These are phyloP conservation scores for Geranomyces variabilis DNA, from an alignment of 192 early-diverging fungal species.

Conservation along the genomic window DNA sequence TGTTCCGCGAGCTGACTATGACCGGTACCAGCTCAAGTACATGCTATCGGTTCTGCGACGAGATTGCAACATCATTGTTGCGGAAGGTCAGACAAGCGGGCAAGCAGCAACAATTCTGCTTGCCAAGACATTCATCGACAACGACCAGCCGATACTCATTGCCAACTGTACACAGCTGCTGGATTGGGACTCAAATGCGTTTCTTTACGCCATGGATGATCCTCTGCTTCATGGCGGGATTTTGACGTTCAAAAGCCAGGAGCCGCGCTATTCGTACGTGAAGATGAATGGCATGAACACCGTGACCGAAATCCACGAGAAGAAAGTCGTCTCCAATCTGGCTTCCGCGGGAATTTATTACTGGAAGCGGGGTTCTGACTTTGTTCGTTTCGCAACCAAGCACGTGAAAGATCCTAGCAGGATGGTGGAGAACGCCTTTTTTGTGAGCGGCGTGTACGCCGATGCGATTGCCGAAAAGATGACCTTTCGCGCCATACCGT, in stretches of 20 bases:
- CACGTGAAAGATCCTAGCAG: not conserved
- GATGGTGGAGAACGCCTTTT: not conserved
- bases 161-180: constrained; percentile 16
- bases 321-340: constrained; percentile 18
- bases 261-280: constrained; percentile 8
- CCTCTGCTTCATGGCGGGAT: constrained; percentile 4
- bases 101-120: not conserved
- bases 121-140: not conserved
- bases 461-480: not conserved
- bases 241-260: not conserved
- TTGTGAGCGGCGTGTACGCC: not conserved
- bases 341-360: constrained; percentile 19
- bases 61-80: constrained; percentile 2
- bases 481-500: not conserved
- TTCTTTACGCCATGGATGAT: not conserved
- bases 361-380: constrained; percentile 22
- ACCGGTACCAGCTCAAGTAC: constrained; percentile 11
- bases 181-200: constrained; percentile 13
- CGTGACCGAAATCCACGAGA: constrained; percentile 7
- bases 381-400: constrained; percentile 8
- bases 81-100: not conserved
- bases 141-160: constrained; percentile 12
- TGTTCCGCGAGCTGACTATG: not conserved
- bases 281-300: not conserved
- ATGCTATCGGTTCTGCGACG: constrained; percentile 7